phyloP scores from a whole-genome alignment of 371 early-diverging fungal species.

The Syncephalastrum sp. region DNA sequence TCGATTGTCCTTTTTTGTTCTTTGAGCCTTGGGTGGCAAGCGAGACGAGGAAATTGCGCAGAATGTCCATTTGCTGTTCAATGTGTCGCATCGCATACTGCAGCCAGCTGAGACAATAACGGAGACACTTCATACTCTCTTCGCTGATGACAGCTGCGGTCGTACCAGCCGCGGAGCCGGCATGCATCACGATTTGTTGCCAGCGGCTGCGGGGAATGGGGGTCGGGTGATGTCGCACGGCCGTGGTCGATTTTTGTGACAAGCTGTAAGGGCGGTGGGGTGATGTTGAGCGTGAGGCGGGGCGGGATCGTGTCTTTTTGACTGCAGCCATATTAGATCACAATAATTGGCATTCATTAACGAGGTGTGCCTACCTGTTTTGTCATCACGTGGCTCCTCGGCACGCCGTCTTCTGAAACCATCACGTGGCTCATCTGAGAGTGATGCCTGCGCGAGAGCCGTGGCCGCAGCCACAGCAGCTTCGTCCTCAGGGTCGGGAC shows the following conservation, averaged over 20 bases:
- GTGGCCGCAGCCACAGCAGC: slow-evolving; percentile 36
- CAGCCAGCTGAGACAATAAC: slow-evolving; percentile 83
- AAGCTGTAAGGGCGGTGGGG: slow-evolving; percentile 40
- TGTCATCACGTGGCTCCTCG: slow-evolving; percentile 12
- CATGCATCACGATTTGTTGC: slow-evolving; percentile 72
- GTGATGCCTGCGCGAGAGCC: slow-evolving; percentile 38
- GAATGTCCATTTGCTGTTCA: slow-evolving; percentile 71
- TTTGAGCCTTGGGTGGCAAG: slow-evolving; percentile 30
- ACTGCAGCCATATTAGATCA: slow-evolving; percentile 5
- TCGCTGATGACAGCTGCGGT: slow-evolving; percentile 77
- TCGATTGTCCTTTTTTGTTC: slow-evolving; percentile 4
- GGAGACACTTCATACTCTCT: slow-evolving; percentile 75
- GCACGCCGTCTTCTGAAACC: slow-evolving; percentile 25
- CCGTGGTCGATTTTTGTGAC: slow-evolving; percentile 19
- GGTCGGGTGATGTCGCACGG: slow-evolving; percentile 20
- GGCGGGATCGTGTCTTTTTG: slow-evolving; percentile 25
- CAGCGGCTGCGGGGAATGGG: slow-evolving; percentile 55
- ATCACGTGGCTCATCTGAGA: slow-evolving; percentile 26
- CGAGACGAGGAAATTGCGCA: slow-evolving; percentile 66
- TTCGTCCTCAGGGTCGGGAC: slow-evolving; percentile 26
- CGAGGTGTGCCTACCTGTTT: slow-evolving; percentile 11
- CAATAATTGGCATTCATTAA: slow-evolving; percentile 1
- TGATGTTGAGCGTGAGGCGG: slow-evolving; percentile 41
- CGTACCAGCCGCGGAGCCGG: slow-evolving; percentile 67
- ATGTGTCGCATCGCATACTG: slow-evolving; percentile 85